Evolutionary conservation across 2,329 filamentous ascomycete genomes (phyloP), one percentile per base, ranked within the genome.

Genomic region (Pseudocercospora ulei): DNA sequence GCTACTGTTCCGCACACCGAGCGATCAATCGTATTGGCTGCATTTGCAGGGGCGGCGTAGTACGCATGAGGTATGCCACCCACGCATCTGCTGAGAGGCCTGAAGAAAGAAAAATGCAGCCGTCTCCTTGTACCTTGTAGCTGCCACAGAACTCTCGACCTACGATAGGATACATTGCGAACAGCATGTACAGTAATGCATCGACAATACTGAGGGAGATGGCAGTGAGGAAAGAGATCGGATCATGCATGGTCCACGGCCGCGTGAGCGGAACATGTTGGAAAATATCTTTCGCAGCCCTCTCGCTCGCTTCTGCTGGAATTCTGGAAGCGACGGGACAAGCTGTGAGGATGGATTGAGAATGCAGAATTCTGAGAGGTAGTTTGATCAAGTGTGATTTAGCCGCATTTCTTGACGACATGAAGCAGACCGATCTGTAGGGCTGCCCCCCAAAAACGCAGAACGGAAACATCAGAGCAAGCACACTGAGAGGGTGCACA

Each of bases 141-240:
- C 7, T 22, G 14, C 12, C 68, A 1, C 70, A 69, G n/a, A n/a
- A n/a, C n/a, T n/a, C n/a, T n/a, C n/a, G 31, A 75, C 60, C 64
- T 75, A 68, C 35, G 24, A 73, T 70, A 2, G 66, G 69, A 38
- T 73, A 75, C 34, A 74, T 74, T n/a, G 62, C 68, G 55, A 76
- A 75, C 6, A 75, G 62, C 71, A 76, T 75, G 54, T 73, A 73
- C 7, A 72, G 57, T 1, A 72, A 56, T 2, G 61, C 65, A 40
- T 73, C 74, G 2, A 73, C 67, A 5, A 74, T 61, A 1, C 66
- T 63, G 50, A 73, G 60, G 49, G 74, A 75, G 17, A 74, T 53
- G 9, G 71, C 70, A 37, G 65, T 63, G 3, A 70, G 55, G 30
- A 73, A 62, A 0, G 68, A 70, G 23, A 75, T 73, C 0, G 69